These are phyloP conservation scores for Nakazawaea populi DNA, from an alignment of 805 yeast species.

Conservation along the genomic window DNA sequence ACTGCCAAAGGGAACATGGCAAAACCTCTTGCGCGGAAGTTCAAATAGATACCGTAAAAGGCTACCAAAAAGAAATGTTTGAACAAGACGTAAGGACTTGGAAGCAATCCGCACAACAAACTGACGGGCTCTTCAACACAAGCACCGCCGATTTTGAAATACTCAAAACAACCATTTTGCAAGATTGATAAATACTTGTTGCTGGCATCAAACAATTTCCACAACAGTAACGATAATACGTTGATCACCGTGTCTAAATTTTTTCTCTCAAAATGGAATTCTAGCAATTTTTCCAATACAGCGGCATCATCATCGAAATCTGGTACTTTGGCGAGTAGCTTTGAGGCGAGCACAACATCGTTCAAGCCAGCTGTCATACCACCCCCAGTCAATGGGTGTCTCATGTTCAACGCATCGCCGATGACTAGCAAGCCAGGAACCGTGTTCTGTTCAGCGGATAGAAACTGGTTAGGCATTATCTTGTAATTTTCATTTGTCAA, in stretches of 20 bases:
- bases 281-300: conserved; percentile 50
- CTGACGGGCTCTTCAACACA: conserved; percentile 77
- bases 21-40: conserved; percentile 61
- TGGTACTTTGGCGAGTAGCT: conserved; percentile 49
- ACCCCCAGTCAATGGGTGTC: conserved; percentile 98
- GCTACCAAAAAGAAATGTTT: conserved; percentile 91
- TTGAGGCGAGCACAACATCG: conserved; percentile 69
- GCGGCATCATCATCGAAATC: conserved; percentile 52
- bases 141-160: conserved; percentile 80
- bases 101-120: conserved; percentile 74
- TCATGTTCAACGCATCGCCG: conserved; percentile 95
- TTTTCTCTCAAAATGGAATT: conserved; percentile 78
- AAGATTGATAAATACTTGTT: conserved; percentile 55
- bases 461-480: conserved; percentile 90
- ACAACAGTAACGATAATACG: conserved; percentile 85
- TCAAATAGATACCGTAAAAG: conserved; percentile 68
- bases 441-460: conserved; percentile 69
- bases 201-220: conserved; percentile 87
- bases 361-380: conserved; percentile 98
- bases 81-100: conserved; percentile 68
- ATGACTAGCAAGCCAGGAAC: conserved; percentile 73
- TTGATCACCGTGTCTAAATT: conserved; percentile 78
- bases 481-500: conserved; percentile 45
- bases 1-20: conserved; percentile 66
- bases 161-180: conserved; percentile 84